Base-by-base conservation (phyloP, 768 basidiomycete genomes). In the Mycena pura region DNA sequence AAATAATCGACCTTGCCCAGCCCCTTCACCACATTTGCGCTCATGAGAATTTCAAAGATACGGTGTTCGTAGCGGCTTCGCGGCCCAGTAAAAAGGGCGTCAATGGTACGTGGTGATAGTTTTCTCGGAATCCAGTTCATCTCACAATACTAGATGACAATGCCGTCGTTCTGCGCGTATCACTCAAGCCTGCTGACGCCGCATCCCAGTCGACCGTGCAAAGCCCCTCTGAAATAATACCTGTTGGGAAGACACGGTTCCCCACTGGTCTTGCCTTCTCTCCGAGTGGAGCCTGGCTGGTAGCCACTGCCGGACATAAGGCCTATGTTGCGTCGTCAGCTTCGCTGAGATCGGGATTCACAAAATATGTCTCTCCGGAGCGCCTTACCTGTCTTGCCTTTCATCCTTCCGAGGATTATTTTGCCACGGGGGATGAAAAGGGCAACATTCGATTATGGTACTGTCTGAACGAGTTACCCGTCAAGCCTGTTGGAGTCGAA, bases 391-490 rank as follows among this genome's bases (percentile, higher is more conserved):
- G 92, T 72, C 80, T 97, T 40, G 86, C 92, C 6, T 91, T 92
- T 72, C 94, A 96, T 72, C 96, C 96, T 2, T 82, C 79, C 49
- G 90, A 97, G 63, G 93, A 96, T 56, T 96, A 92, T 75, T 97
- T 99, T 73, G 97, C 95, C 3, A 97, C 96, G 0, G 97, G 97
- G 24, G 96, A 99, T 69, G 81, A 79, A 21, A 87, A 87, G 63
- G 97, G 97, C 54, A 81, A 85, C 64, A 90, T 99, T 45, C 84
- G 93, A 31, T 73, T 99, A 8, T 99, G 96, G 95, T 95, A 97
- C 73, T 96, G 94, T 74, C 81, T 96, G 17, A 85, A 89, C 62
- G 84, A 90, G 22, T 70, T 82, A 24, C 76, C 79, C 11, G 69
- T 76, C 17, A 83, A 82, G 68, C 80, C 81, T 39, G 79, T 80